These are phyloP conservation scores for Camelina sativa DNA, from an alignment of 345 rosid species.

Conservation along the genomic window DNA sequence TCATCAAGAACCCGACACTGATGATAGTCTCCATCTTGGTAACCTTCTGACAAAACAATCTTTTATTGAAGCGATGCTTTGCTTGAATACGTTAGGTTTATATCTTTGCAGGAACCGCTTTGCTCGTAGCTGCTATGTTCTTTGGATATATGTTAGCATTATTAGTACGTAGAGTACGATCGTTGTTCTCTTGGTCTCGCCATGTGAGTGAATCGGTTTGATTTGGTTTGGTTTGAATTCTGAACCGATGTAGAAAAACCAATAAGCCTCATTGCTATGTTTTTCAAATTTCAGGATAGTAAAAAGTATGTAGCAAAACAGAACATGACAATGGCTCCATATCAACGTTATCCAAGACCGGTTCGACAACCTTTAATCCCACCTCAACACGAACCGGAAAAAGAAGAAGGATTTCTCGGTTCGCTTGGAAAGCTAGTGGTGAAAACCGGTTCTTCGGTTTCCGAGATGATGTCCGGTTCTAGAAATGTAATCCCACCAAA, in stretches of 20 bases:
- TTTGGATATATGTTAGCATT: constrained; percentile 91
- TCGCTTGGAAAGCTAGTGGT: constrained; percentile 72
- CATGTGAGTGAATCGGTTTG: constrained; percentile 51
- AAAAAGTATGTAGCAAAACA: constrained; percentile 51
- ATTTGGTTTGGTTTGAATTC: neutral
- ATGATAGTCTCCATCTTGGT: constrained; percentile 68
- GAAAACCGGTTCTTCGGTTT: constrained; percentile 71
- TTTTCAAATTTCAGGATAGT: constrained; percentile 44
- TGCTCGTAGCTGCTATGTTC: constrained; percentile 77
- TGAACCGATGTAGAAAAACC: neutral
- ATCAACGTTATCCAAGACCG: constrained; percentile 68
- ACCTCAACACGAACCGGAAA: constrained; percentile 64
- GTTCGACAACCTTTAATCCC: constrained; percentile 78
- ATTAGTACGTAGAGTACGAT: constrained; percentile 69
- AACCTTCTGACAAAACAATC: neutral
- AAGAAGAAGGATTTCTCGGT: constrained; percentile 74
- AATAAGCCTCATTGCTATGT: constrained; percentile 3
- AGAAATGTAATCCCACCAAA: constrained; percentile 54
- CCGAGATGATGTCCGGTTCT: constrained; percentile 54
- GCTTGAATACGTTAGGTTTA: neutral
- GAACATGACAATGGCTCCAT: constrained; percentile 50
- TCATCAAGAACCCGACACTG: constrained; percentile 53
- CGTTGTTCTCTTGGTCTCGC: constrained; percentile 61
- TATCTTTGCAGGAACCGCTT: constrained; percentile 61
- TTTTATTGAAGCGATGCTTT: neutral